phyloP scores from a whole-genome alignment of 768 basidiomycete species.

The Mycena galericulata region DNA sequence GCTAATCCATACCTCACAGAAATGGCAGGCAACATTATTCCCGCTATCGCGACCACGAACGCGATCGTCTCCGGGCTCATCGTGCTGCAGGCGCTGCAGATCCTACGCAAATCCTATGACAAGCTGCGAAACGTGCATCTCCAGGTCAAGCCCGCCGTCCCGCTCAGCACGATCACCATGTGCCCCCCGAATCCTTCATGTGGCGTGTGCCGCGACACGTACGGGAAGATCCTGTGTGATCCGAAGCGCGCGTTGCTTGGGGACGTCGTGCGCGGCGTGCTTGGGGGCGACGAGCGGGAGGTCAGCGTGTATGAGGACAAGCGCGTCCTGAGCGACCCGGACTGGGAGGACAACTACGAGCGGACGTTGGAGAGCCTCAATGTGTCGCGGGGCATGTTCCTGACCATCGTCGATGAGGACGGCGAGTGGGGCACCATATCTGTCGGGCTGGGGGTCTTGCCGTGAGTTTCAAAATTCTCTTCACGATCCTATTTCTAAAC shows the following conservation, averaged over 20 bases:
- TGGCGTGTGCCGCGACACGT: conserved; percentile 89
- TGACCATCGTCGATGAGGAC: conserved; percentile 92
- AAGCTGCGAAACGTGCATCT: conserved; percentile 80
- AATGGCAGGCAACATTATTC: conserved; percentile 99
- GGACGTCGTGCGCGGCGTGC: conserved; percentile 75
- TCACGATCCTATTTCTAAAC: conserved; percentile 4
- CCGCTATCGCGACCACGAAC: conserved; percentile 98
- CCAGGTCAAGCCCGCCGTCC: conserved; percentile 82
- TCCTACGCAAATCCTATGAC: conserved; percentile 75
- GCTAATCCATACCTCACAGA: conserved; percentile 58
- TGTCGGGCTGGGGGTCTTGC: conserved; percentile 74
- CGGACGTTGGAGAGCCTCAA: conserved; percentile 86
- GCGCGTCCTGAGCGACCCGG: conserved; percentile 89
- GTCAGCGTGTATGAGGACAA: conserved; percentile 91
- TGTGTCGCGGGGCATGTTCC: conserved; percentile 85
- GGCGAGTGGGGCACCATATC: conserved; percentile 78
- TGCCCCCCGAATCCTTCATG: conserved; percentile 82
- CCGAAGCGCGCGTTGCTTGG: conserved; percentile 74
- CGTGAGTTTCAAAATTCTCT: conserved; percentile 63
- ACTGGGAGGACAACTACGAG: conserved; percentile 91
- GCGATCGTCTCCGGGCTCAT: conserved; percentile 96
- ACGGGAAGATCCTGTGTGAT: conserved; percentile 81
- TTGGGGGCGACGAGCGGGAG: conserved; percentile 70
- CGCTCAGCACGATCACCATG: conserved; percentile 77
- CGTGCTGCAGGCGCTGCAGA: conserved; percentile 90